Evolutionary conservation across 2,329 filamentous ascomycete species (phyloP).

Genomic region (Magnaporthiopsis poae): DNA sequence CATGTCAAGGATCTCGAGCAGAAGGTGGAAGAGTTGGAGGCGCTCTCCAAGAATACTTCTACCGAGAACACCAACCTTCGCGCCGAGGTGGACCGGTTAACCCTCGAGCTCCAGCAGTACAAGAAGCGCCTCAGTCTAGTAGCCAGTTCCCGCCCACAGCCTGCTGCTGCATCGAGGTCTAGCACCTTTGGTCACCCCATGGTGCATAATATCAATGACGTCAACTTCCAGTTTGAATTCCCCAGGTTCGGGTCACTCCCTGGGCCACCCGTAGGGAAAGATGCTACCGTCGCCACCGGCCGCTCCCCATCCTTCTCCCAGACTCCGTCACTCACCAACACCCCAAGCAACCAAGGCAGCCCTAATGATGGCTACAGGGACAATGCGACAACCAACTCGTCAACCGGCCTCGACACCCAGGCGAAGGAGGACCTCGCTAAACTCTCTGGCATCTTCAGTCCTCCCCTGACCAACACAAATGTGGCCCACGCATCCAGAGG

Average conservation of each 20-base stretch:
- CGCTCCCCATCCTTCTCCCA: constrained; percentile 10
- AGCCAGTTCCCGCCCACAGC: constrained; percentile 20
- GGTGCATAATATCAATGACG: constrained; percentile 55
- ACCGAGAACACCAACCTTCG: constrained; percentile 77
- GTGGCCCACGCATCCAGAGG: constrained; percentile 34
- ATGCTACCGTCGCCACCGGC: constrained; percentile 13
- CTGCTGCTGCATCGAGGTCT: constrained; percentile 23
- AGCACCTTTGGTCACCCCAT: constrained; percentile 38
- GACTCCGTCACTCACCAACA: constrained; percentile 13
- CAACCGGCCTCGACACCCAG: constrained; percentile 23
- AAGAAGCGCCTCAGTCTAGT: constrained; percentile 69
- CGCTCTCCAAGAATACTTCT: constrained; percentile 70
- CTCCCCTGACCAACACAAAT: constrained; percentile 36
- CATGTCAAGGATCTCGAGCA: constrained; percentile 77
- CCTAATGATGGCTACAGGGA: constrained; percentile 24
- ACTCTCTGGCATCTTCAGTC: constrained; percentile 50
- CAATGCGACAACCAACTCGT: constrained; percentile 23
- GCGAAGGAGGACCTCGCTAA: constrained; percentile 44
- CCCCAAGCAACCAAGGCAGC: constrained; percentile 24
- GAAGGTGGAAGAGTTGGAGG: constrained; percentile 67
- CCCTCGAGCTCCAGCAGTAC: constrained; percentile 77
- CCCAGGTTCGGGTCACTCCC: constrained; percentile 78
- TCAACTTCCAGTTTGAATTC: constrained; percentile 91
- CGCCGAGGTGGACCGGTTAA: constrained; percentile 79
- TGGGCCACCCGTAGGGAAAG: constrained; percentile 25